Conservation (phyloP, 495 filamentous ascomycete species). For the Elaphomyces granulatus region DNA sequence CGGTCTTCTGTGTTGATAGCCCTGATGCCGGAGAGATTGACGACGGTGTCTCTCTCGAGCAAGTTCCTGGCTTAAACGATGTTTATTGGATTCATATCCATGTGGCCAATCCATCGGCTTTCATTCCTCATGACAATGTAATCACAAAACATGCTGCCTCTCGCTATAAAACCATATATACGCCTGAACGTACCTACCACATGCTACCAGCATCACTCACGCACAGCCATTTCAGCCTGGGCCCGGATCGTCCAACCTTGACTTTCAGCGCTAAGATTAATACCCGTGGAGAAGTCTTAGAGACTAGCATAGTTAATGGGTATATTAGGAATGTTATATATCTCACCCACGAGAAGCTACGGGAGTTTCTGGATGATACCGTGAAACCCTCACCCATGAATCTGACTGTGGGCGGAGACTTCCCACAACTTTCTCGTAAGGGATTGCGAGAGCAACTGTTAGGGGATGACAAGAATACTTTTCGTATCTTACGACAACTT, state of each 20-base stretch:
- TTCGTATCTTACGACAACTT: slow-evolving; percentile 27
- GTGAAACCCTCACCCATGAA: not conserved
- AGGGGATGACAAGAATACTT: slow-evolving; percentile 24
- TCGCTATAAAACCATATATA: slow-evolving; percentile 53
- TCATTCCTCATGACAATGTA: slow-evolving; percentile 41
- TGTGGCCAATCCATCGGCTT: slow-evolving; percentile 88
- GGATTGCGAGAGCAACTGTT: slow-evolving; percentile 14
- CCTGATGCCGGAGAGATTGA: slow-evolving; percentile 64
- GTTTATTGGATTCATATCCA: slow-evolving; percentile 77
- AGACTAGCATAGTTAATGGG: slow-evolving; percentile 57
- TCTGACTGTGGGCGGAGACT: slow-evolving; percentile 31
- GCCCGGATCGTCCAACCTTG: slow-evolving; percentile 48
- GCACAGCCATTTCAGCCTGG: slow-evolving; percentile 52
- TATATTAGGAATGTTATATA: slow-evolving; percentile 56
- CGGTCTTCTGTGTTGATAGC: slow-evolving; percentile 76
- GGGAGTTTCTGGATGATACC: slow-evolving; percentile 31
- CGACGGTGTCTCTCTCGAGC: slow-evolving; percentile 73
- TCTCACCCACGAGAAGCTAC: slow-evolving; percentile 48
- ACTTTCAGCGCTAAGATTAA: slow-evolving; percentile 71
- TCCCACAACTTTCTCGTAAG: slow-evolving; percentile 4
- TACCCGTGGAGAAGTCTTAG: slow-evolving; percentile 49
- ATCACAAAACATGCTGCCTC: slow-evolving; percentile 51
- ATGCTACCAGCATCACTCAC: slow-evolving; percentile 57
- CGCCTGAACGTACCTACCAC: slow-evolving; percentile 52
- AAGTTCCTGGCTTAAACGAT: slow-evolving; percentile 36